Percentiles rank a stretch among this genome's conserved stretches.
phyloP scores from a whole-genome alignment of 2,329 filamentous ascomycete genomes.

The Penicillium sp. region DNA sequence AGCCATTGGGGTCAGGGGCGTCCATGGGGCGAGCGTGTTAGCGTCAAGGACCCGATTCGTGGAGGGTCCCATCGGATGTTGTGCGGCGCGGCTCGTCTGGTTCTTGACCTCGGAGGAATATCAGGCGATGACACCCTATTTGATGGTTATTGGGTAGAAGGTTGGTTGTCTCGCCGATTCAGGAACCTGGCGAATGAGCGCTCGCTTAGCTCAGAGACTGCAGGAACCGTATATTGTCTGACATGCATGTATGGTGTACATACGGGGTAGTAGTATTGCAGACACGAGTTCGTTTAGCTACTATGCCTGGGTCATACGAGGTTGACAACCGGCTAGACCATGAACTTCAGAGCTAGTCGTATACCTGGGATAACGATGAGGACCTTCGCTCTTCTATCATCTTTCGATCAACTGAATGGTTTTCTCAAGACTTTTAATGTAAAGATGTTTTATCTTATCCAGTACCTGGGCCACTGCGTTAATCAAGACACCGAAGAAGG shows the following conservation, averaged over 20 bases:
- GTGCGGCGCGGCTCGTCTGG: background rate
- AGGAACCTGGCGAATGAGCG: constrained; percentile 17
- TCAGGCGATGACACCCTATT: background rate
- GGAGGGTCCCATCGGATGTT: background rate
- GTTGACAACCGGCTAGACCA: background rate
- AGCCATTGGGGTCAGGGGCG: background rate
- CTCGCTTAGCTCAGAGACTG: background rate
- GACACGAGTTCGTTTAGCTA: background rate
- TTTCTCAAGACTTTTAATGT: too few relatives aligned
- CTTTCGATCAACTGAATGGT: too few relatives aligned
- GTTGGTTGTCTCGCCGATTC: background rate
- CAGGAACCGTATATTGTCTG: background rate
- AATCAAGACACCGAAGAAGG: too few relatives aligned
- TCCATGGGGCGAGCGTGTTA: background rate
- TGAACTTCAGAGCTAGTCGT: background rate
- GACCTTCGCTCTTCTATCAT: too few relatives aligned
- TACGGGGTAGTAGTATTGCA: background rate
- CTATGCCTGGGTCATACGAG: background rate
- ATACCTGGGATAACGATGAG: too few relatives aligned
- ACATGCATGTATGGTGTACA: background rate
- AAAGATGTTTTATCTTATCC: too few relatives aligned
- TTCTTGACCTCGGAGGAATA: background rate
- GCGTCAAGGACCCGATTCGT: background rate
- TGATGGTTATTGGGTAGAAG: background rate
- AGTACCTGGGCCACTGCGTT: too few relatives aligned